Conservation (phyloP, 2,329 filamentous ascomycete genomes). For the Alternaria tenuissima region DNA sequence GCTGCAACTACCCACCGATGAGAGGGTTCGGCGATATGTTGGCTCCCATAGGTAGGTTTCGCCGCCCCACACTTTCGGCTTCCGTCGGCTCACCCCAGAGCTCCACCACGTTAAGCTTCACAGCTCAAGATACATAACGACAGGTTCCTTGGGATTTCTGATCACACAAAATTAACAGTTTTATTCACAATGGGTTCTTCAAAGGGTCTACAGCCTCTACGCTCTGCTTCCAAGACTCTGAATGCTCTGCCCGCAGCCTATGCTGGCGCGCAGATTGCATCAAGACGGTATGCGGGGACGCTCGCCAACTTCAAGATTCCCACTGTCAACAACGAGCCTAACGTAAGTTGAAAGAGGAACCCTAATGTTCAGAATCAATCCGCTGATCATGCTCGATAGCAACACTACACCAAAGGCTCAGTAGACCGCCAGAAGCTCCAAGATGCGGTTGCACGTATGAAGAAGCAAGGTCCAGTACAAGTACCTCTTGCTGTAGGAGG, state of each 20-base stretch:
- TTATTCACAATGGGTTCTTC: conserved; percentile 42
- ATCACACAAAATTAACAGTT: neutral
- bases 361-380: neutral
- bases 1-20: conserved; percentile 13
- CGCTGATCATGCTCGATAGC: conserved; percentile 61
- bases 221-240: conserved; percentile 40
- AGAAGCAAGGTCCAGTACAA: conserved; percentile 74
- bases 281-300: conserved; percentile 58
- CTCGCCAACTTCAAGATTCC: conserved; percentile 89
- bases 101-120: conserved; percentile 26
- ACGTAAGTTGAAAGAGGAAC: conserved; percentile 66
- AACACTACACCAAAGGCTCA: conserved; percentile 88
- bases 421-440: conserved; percentile 78
- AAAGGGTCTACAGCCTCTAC: conserved; percentile 42
- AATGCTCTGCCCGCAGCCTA: conserved; percentile 31
- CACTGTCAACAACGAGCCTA: conserved; percentile 90
- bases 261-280: conserved; percentile 34
- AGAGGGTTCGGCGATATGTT: conserved; percentile 14
- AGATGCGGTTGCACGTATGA: conserved; percentile 74
- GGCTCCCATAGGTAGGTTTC: conserved; percentile 16
- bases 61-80: conserved; percentile 34
- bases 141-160: conserved; percentile 5
- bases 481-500: conserved; percentile 87
- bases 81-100: conserved; percentile 32
- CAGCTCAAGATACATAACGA: conserved; percentile 35